A percentile compares a stretch with the other conserved stretches of the same genome.
These are phyloP conservation scores for Kitagawia praeruptora DNA, from an alignment of 129 eudicot genomes.

Conservation along the genomic window DNA sequence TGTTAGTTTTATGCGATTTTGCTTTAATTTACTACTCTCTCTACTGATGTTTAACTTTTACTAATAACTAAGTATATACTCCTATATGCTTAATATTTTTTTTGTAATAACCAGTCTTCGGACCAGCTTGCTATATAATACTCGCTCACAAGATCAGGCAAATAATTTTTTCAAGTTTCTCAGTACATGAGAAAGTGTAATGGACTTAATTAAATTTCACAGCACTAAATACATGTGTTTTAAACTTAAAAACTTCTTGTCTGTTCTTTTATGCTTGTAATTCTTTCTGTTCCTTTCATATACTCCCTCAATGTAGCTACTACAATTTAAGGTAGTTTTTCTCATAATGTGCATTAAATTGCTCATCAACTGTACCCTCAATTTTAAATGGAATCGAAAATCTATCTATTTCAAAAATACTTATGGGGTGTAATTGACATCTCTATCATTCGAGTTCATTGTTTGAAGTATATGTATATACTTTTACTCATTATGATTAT, in stretches of 20 bases:
- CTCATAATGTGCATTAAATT: not conserved
- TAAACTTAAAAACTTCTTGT: not conserved
- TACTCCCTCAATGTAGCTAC: not conserved
- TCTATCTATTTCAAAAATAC: not conserved
- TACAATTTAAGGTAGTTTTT: not conserved
- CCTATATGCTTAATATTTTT: too few relatives aligned
- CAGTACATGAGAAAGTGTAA: not conserved
- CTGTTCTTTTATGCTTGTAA: not conserved
- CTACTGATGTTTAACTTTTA: too few relatives aligned
- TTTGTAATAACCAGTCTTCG: too few relatives aligned
- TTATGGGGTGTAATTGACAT: not conserved
- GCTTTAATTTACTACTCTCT: too few relatives aligned
- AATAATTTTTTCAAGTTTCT: not conserved
- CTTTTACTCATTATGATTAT: not conserved
- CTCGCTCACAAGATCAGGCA: not conserved
- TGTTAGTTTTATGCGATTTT: too few relatives aligned
- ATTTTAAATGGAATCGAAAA: not conserved
- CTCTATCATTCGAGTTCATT: not conserved
- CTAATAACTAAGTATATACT: too few relatives aligned
- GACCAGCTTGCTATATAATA: too few relatives aligned
- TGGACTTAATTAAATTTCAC: not conserved
- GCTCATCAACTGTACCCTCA: not conserved
- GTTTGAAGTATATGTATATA: not conserved
- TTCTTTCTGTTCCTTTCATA: not conserved
- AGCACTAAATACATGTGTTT: not conserved